Evolutionary conservation across 2,329 filamentous ascomycete species (phyloP).

Genomic region (Allantophomopsis lycopodina): DNA sequence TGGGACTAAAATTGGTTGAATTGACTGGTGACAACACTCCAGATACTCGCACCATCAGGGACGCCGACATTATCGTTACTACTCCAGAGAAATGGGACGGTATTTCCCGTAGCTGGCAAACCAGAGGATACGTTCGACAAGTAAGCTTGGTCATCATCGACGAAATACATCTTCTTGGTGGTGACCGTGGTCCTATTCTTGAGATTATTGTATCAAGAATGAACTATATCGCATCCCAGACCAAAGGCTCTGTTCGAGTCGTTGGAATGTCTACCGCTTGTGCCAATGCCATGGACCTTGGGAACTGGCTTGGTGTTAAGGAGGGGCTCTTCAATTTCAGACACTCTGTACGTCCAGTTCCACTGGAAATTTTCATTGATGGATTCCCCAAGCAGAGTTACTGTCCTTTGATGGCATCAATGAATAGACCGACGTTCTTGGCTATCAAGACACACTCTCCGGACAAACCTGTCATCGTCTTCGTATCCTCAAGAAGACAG

Average conservation of each 20-base stretch:
- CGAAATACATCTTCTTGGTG: slow-evolving; percentile 93
- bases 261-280: slow-evolving; percentile 99
- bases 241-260: slow-evolving; percentile 74
- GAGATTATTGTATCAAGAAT: slow-evolving; percentile 91
- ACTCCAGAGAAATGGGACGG: slow-evolving; percentile 99
- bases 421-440: slow-evolving; percentile 94
- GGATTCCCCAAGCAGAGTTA: slow-evolving; percentile 95
- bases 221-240: slow-evolving; percentile 97
- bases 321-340: slow-evolving; percentile 94
- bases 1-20: slow-evolving; percentile 86
- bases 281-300: slow-evolving; percentile 87
- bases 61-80: slow-evolving; percentile 95
- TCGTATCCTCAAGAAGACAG: slow-evolving; percentile 89
- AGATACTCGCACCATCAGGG: slow-evolving; percentile 85
- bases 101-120: slow-evolving; percentile 98
- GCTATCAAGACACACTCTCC: slow-evolving; percentile 96
- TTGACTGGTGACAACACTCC: slow-evolving; percentile 97
- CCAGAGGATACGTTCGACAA: slow-evolving; percentile 86
- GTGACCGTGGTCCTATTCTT: slow-evolving; percentile 90
- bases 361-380: slow-evolving; percentile 92
- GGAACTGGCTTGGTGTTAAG: slow-evolving; percentile 94
- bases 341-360: slow-evolving; percentile 91
- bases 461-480: slow-evolving; percentile 94
- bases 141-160: slow-evolving; percentile 97
- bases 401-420: slow-evolving; percentile 95